Base-by-base conservation (phyloP, 768 basidiomycete genomes). In the Leccinum boreale region DNA sequence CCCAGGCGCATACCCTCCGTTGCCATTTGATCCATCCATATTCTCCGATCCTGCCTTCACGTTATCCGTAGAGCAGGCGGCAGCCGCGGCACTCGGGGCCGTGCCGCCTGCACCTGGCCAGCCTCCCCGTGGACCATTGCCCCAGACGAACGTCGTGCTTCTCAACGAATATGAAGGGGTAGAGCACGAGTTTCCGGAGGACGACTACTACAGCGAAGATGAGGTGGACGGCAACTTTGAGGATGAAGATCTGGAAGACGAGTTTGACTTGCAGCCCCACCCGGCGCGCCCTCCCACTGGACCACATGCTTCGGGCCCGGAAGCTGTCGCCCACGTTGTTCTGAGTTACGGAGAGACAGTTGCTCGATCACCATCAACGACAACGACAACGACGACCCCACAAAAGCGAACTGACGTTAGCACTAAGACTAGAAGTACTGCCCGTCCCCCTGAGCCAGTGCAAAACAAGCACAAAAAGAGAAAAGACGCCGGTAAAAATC, bases 11-110 rank as follows among this genome's bases (percentile, higher is more conserved):
- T 75, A 73, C 62, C 75, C 76, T 35, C 65, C 74, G 3, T 64
- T 79, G 42, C 80, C 80, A 15, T 79, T 82, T 62, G 81, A 83
- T 65, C 76, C 81, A 26, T 73, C 80, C 42, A 77, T 84, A 62
- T 80, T 84, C 64, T 77, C 78, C 26, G 82, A 83, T 68, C 79
- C 82, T 9, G 78, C 78, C 50, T 81, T 84, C 64, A 76, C 73
- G 10, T 70, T 77, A 4, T 80, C 81, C 50, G 78, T 83, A 65
- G 81, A 82, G 56, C 78, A 81, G 62, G 77, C 76, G 5, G 74
- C 74, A 21, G 77, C 74, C 19, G 73, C 73, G 50, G 74, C 71
- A 33, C 62, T 70, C n/a, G 64, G 69, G 17, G 62, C 62, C 19
- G 65, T 60, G 15, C 74, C 67, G 6, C 70, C 68, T 44, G 61